Evolutionary conservation across 371 early-diverging fungal genomes (phyloP), one percentile per base, ranked within the genome.

Genomic region (Mucor plumbeus): DNA sequence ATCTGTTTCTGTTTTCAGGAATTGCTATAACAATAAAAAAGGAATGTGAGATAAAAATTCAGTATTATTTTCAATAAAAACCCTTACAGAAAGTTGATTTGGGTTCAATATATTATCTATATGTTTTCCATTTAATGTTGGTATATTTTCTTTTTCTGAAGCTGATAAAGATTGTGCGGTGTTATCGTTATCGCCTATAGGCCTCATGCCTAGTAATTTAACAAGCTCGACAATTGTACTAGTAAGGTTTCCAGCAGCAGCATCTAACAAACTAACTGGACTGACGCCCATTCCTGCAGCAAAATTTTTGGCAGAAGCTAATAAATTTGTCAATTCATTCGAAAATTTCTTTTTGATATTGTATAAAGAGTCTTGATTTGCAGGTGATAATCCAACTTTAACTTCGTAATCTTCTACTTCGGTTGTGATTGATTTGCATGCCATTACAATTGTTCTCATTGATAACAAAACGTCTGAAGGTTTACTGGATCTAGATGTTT

Each of bases 1-100:
- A 73, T 93, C 95, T 0, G 96, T 96, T 67, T 95, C 92, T 35
- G 80, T 78, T 76, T 96, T 96, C 14, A 97, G 79, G 67, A 90
- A 94, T 60, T 78, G 79, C 85, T 89, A 69, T 33, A 35, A 5
- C 1, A 38, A 38, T 38, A 11, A 14, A 36, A 13, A 11, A 34
- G 8, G n/a, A 11, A 21, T 21, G 15, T 15, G 5, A 10, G 14
- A 10, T 15, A 9, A 10, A 10, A 14, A 5, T 41, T 7, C 14
- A 6, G 10, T 41, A 41, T 19, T 44, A 8, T 10, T 53, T 9
- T 53, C 50, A 48, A 14, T 5, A 9, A 34, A 3, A 33, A 34
- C 38, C 62, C 71, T 69, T 68, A 75, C 81, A 3, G 74, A 69
- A 15, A 75, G 67, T 38, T 77, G 74, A 7, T 57, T 41, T 7